Evolutionary conservation across 1,139 yeast species (phyloP).

Genomic region (Casaregolazyma suthepensis): DNA sequence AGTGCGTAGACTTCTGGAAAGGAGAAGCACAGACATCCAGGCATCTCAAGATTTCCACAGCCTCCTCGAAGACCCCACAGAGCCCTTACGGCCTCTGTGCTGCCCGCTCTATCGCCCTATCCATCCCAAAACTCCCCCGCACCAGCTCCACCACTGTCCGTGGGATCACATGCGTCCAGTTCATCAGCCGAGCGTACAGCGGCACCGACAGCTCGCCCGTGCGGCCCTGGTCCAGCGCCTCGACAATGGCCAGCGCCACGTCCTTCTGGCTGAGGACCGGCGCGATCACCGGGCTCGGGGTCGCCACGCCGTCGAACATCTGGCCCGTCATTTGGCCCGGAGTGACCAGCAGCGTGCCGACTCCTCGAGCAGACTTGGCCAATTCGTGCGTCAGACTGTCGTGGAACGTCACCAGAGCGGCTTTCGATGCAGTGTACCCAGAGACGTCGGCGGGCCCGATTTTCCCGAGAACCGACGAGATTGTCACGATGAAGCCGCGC

Average conservation of each 20-base stretch:
- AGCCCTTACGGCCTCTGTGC: no score
- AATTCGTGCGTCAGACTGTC: slow-evolving; percentile 69
- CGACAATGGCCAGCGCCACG: slow-evolving; percentile 53
- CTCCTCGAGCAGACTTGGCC: slow-evolving; percentile 37
- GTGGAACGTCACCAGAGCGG: slow-evolving; percentile 74
- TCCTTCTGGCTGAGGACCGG: slow-evolving; percentile 63
- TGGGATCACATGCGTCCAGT: slow-evolving; percentile 61
- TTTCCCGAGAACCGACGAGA: slow-evolving; percentile 58
- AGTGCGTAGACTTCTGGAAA: no score
- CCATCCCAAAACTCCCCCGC: slow-evolving; percentile 57
- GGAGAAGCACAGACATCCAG: no score
- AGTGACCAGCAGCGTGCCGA: slow-evolving; percentile 66
- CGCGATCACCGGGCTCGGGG: slow-evolving; percentile 67
- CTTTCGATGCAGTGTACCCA: slow-evolving; percentile 81
- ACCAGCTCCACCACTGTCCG: slow-evolving; percentile 58
- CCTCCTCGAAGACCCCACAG: not conserved
- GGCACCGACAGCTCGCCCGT: slow-evolving; percentile 69
- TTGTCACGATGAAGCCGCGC: slow-evolving; percentile 50
- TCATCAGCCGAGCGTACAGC: slow-evolving; percentile 62
- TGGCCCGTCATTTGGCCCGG: slow-evolving; percentile 74
- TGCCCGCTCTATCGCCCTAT: slow-evolving; percentile 31
- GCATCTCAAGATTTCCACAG: not conserved
- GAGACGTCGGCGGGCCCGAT: slow-evolving; percentile 62
- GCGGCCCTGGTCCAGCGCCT: slow-evolving; percentile 51
- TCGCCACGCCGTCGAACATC: slow-evolving; percentile 61